Base-by-base conservation (phyloP, 2,329 filamentous ascomycete species). In the Exophiala oligosperma region DNA sequence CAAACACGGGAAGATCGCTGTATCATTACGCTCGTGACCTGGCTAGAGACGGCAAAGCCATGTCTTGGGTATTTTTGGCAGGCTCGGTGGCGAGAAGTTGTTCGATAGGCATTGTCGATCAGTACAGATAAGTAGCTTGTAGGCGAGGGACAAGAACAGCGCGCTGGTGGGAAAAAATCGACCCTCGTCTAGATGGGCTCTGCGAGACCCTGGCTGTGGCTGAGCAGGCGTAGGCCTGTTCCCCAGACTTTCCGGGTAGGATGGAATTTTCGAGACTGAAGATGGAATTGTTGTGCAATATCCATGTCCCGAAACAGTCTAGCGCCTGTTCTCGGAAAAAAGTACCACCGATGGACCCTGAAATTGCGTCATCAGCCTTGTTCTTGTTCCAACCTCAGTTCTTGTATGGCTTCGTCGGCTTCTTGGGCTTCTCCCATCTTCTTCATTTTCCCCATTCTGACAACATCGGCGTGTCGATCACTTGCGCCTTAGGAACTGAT, bases 341-440 rank as follows among this genome's bases (percentile, higher is more conserved):
- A 43, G 21, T 54, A 50, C 12, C 3, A 32, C 28, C 57, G 40
- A 6, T 6, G 32, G 21, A 23, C 47, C 28, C 51, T 28, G 11
- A 17, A 17, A 7, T 26, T 5, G 46, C 24, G n/a, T 37, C 37
- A 46, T 59, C 23, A 38, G 56, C 58, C 52, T 46, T 35, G 53
- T 52, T 35, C 35, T 59, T 59, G 51, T 59, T 59, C 60, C 56
- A 59, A 62, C 60, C 50, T 62, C 56, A 62, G 29, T 37, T 57
- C 38, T 53, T 49, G 5, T 14, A 11, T 35, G 9, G 32, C 32
- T 35, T 35, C 9, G 32, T 35, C 11, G 32, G 32, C 32, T 9
- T 2, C 48, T 37, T 37, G 23, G 35, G 6, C 38, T 49, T 47
- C 28, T 48, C 26, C 5, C 6, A n/a, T 46, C 51, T 24, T 41